Percentiles rank a stretch among this genome's conserved stretches.
Evolutionary conservation across 2,329 filamentous ascomycete genomes (phyloP).

Genomic region (Neoarthrinium moseri): DNA sequence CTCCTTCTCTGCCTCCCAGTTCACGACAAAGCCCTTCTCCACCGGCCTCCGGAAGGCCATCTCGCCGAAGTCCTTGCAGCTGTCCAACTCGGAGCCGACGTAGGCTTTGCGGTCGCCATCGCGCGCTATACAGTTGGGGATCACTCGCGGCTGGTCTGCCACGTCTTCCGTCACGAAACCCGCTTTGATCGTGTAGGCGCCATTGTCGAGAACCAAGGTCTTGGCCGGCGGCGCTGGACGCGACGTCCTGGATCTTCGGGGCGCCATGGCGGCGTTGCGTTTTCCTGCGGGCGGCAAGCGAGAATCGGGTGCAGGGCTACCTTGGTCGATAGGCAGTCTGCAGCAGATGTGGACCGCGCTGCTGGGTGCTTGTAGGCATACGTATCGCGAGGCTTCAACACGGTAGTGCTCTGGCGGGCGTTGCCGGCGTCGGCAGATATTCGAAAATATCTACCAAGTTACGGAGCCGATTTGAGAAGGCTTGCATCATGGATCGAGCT

Average conservation of each 20-base stretch:
- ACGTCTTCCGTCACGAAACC: slow-evolving; percentile 62
- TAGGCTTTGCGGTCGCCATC: slow-evolving; percentile 78
- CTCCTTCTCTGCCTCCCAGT: slow-evolving; percentile 93
- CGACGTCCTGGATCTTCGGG: slow-evolving; percentile 50
- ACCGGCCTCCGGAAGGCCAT: slow-evolving; percentile 83
- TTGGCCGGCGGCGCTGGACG: slow-evolving; percentile 53
- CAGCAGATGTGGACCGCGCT: too few relatives aligned
- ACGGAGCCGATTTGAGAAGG: too few relatives aligned
- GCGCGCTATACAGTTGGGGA: slow-evolving; percentile 88
- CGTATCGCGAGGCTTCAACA: too few relatives aligned
- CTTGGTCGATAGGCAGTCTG: too few relatives aligned
- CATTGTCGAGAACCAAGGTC: slow-evolving; percentile 91
- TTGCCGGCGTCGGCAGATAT: too few relatives aligned
- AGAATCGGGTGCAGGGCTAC: too few relatives aligned
- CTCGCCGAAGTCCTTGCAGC: slow-evolving; percentile 87
- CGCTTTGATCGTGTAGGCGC: slow-evolving; percentile 87
- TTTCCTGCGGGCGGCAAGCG: too few relatives aligned
- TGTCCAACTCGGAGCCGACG: slow-evolving; percentile 73
- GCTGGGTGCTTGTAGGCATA: too few relatives aligned
- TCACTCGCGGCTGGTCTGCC: slow-evolving; percentile 60
- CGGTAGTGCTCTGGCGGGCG: too few relatives aligned
- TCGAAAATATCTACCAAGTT: too few relatives aligned
- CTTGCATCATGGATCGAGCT: too few relatives aligned
- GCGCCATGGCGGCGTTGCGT: slow-evolving; percentile 25
- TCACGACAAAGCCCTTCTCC: slow-evolving; percentile 92